Conservation (phyloP, 2,329 filamentous ascomycete genomes). For the Fusarium pilosicola region DNA sequence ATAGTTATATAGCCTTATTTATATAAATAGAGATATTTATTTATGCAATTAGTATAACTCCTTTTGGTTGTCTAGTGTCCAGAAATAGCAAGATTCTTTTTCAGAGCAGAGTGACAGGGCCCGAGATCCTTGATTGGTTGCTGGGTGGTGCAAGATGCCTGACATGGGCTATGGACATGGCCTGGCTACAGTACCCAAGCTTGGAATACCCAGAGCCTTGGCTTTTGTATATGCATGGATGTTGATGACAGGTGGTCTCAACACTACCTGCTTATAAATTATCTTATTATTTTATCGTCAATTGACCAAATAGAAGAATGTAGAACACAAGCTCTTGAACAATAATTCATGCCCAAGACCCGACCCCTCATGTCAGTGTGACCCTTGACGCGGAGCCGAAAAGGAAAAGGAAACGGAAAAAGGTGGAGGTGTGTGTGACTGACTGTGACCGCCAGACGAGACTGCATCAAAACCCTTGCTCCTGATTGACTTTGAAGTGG, state of each 20-base stretch:
- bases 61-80: too few relatives aligned
- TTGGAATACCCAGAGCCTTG: neutral
- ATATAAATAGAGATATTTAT: too few relatives aligned
- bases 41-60: too few relatives aligned
- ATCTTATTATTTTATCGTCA: too few relatives aligned
- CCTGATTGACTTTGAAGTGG: neutral
- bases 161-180: neutral
- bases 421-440: neutral
- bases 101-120: neutral
- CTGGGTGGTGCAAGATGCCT: neutral
- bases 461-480: constrained; percentile 9
- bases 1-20: too few relatives aligned
- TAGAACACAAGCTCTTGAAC: neutral
- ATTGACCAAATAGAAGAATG: neutral
- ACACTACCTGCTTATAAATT: fast-evolving
- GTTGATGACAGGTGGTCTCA: neutral
- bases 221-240: neutral
- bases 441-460: constrained; percentile 4
- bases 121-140: neutral
- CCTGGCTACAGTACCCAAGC: neutral
- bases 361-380: neutral
- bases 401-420: neutral
- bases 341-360: neutral
- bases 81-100: neutral
- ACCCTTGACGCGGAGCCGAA: neutral